Evolutionary conservation across 2,329 filamentous ascomycete genomes (phyloP).

Genomic region (Clonostachys solani): DNA sequence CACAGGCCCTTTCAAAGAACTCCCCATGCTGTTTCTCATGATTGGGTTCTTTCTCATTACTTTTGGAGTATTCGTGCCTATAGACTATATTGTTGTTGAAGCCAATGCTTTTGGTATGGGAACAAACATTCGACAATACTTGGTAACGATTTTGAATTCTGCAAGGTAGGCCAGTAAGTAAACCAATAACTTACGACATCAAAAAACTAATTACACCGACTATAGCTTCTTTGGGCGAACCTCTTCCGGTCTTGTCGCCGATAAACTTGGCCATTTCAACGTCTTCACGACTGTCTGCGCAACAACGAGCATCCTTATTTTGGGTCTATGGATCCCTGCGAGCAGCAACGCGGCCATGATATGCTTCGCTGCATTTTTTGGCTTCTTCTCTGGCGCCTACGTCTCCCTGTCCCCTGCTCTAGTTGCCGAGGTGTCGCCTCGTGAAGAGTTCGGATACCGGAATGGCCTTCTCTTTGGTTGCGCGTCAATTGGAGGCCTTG

Average conservation of each 20-base stretch:
- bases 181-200: too few species aligned
- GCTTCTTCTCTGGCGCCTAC: constrained; percentile 59
- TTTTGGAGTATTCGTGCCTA: constrained; percentile 37
- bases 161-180: constrained; percentile 1
- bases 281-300: constrained; percentile 37
- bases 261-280: constrained; percentile 25
- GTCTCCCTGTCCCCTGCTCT: constrained; percentile 54
- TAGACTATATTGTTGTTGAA: constrained; percentile 36
- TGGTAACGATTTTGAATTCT: constrained; percentile 44
- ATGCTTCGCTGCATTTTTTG: constrained; percentile 55
- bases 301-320: constrained; percentile 26
- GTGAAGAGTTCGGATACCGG: constrained; percentile 1
- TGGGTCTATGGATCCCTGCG: constrained; percentile 30
- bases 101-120: constrained; percentile 25
- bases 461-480: constrained; percentile 33
- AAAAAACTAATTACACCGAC: constrained; percentile 3
- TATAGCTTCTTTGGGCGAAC: constrained; percentile 35
- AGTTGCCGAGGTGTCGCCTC: constrained; percentile 35
- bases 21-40: not conserved
- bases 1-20: constrained; percentile 4
- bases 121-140: constrained; percentile 9
- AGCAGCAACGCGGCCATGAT: constrained; percentile 40
- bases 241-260: constrained; percentile 30
- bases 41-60: constrained; percentile 41
- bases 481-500: constrained; percentile 54